Conservation (phyloP, 2,329 filamentous ascomycete species). For the Aspergillus sp. region DNA sequence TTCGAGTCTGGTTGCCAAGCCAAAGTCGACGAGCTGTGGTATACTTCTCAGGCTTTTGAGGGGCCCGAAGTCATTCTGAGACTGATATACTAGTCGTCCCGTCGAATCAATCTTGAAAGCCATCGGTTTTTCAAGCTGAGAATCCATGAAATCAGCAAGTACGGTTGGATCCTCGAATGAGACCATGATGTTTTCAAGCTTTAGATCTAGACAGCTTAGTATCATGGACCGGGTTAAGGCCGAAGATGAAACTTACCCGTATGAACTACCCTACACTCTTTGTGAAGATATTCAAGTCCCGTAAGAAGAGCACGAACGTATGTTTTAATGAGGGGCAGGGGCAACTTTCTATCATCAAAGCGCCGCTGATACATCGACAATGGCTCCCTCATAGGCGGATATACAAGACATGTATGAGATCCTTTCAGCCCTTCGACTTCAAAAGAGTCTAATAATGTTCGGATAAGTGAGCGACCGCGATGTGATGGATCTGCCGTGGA, state of each 20-base stretch:
- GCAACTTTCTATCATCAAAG: constrained; percentile 30
- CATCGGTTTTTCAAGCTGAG: constrained; percentile 12
- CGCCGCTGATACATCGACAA: constrained; percentile 35
- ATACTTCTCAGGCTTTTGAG: constrained; percentile 20
- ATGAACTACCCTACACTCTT: constrained; percentile 42
- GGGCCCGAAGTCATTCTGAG: constrained; percentile 29
- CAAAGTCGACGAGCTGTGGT: constrained; percentile 34
- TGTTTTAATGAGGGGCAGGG: constrained; percentile 34
- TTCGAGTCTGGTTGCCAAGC: constrained; percentile 19
- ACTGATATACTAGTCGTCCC: constrained; percentile 30
- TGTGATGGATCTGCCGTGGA: no score
- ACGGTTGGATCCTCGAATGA: constrained; percentile 23
- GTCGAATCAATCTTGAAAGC: constrained; percentile 15
- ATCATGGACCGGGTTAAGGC: constrained; percentile 5
- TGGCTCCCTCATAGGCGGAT: constrained; percentile 39
- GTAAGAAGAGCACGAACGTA: constrained; percentile 39
- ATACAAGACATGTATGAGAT: no score
- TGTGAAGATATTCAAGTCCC: constrained; percentile 46
- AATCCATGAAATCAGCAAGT: constrained; percentile 20
- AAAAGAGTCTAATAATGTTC: no score
- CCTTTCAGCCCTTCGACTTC: no score
- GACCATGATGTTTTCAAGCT: constrained; percentile 42
- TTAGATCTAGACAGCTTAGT: constrained; percentile 33
- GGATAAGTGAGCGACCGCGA: no score
- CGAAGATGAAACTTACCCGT: constrained; percentile 33